phyloP scores from a whole-genome alignment of 164 flowering plant genomes.

The Stephania japonica region DNA sequence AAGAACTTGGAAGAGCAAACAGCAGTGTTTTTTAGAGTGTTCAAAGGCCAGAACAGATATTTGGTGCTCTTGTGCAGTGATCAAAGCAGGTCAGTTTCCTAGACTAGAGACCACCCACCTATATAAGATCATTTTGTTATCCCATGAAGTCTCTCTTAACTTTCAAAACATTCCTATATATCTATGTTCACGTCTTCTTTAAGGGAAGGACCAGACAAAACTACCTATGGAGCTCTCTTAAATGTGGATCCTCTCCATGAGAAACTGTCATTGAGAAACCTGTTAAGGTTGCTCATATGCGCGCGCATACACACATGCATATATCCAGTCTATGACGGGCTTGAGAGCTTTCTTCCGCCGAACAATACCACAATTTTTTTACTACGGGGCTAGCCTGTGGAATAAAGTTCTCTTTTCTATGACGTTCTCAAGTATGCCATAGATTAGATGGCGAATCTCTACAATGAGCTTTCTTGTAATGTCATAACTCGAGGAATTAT shows the following conservation, averaged over 20 bases:
- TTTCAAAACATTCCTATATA: not conserved
- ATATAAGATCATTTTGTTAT: not conserved
- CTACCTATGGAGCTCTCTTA: slow-evolving; percentile 22
- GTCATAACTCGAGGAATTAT: no score
- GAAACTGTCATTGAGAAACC: slow-evolving; percentile 25
- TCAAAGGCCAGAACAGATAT: slow-evolving; percentile 31
- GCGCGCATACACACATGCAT: no score
- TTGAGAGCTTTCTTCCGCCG: no score
- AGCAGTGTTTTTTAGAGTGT: slow-evolving; percentile 49
- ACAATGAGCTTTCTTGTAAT: no score
- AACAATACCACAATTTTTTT: no score
- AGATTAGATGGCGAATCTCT: no score
- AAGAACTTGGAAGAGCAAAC: slow-evolving; percentile 47
- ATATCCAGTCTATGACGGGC: no score
- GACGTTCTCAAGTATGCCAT: no score
- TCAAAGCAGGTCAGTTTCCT: slow-evolving; percentile 45
- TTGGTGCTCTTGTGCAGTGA: slow-evolving; percentile 68
- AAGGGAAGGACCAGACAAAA: slow-evolving; percentile 14
- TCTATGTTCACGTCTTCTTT: slow-evolving; percentile 16
- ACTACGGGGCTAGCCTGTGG: no score
- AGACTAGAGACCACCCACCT: not conserved
- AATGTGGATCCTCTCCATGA: slow-evolving; percentile 25
- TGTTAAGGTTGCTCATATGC: no score
- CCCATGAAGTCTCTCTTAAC: not conserved
- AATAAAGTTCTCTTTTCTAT: no score